A percentile compares a stretch with the other conserved stretches of the same genome.
Evolutionary conservation across 75 land plant species (phyloP).

Genomic region (Isoetes taiwanensis): DNA sequence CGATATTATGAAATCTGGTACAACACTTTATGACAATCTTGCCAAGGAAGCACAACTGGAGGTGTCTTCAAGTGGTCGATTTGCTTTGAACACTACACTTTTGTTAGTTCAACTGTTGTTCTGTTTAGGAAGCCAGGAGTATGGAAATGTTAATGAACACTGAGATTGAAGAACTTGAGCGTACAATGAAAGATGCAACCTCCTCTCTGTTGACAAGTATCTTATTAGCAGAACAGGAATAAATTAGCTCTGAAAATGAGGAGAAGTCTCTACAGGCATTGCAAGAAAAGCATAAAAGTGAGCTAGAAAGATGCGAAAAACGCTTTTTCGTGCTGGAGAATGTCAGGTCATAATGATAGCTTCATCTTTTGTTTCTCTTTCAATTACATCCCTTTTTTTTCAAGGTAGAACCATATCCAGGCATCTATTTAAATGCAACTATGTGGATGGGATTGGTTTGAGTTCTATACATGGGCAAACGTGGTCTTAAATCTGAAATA

Average conservation of each 20-base stretch:
- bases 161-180: conserved; percentile 23
- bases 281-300: conserved; percentile 19
- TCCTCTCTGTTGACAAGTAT: conserved; percentile 7
- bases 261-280: conserved; percentile 8
- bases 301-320: conserved; percentile 19
- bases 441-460: too few relatives aligned
- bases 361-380: too few relatives aligned
- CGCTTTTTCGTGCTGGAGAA: conserved; percentile 16
- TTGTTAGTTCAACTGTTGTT: not conserved
- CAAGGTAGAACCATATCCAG: too few relatives aligned
- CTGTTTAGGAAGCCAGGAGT: conserved; percentile 11
- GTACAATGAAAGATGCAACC: conserved; percentile 9
- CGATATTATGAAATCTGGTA: conserved; percentile 18
- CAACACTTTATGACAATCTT: conserved; percentile 15
- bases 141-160: conserved; percentile 10
- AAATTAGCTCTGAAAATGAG: conserved; percentile 4
- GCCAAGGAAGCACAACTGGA: conserved; percentile 9
- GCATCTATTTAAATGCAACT: too few relatives aligned
- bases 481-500: too few relatives aligned
- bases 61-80: too few relatives aligned
- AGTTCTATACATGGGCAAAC: too few relatives aligned
- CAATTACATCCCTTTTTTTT: too few relatives aligned
- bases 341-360: too few relatives aligned
- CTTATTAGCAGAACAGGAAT: conserved; percentile 7
- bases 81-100: too few relatives aligned